Evolutionary conservation across 169 alveolate genomes (phyloP), one percentile per base, ranked within the genome.

Genomic region (Amoebophrya sp.): DNA sequence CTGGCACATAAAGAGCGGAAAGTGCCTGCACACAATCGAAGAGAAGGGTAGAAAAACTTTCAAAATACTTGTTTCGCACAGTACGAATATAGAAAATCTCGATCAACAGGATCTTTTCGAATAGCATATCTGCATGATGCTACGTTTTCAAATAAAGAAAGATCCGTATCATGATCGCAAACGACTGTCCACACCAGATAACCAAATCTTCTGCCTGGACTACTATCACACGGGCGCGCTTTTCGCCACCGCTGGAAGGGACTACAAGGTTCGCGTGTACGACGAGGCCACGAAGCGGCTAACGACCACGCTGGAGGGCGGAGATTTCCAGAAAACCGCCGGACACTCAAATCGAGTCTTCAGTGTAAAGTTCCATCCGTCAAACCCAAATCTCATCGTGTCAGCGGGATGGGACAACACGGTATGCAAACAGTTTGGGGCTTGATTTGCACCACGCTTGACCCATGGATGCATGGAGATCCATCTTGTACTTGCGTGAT

Each of bases 11-110:
- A 66, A 66, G 83, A 12, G 35, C 35, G 83, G 83, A n/a, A 66
- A 66, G 83, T 66, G 83, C 83, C 32, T 66, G 10, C 83, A 66
- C 83, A 66, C 83, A 7, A 66, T 66, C 83, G 83, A 66, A 66
- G 83, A 66, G 18, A n/a, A 18, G 18, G 83, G 83, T 66, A 66
- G n/a, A n/a, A n/a, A 41, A 41, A 12, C 23, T 41, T 41, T 2
- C 54, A 12, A 41, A 41, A 41, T 41, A n/a, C n/a, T n/a, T n/a
- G n/a, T n/a, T n/a, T n/a, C n/a, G n/a, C n/a, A n/a, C n/a, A n/a
- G n/a, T n/a, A n/a, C n/a, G n/a, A n/a, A n/a, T n/a, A n/a, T n/a
- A n/a, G n/a, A n/a, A n/a, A n/a, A n/a, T n/a, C n/a, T n/a, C n/a
- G n/a, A n/a, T n/a, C n/a, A n/a, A n/a, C n/a, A n/a, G n/a, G n/a